These are phyloP conservation scores for Russula vinacea DNA, from an alignment of 768 basidiomycete genomes.

Conservation along the genomic window DNA sequence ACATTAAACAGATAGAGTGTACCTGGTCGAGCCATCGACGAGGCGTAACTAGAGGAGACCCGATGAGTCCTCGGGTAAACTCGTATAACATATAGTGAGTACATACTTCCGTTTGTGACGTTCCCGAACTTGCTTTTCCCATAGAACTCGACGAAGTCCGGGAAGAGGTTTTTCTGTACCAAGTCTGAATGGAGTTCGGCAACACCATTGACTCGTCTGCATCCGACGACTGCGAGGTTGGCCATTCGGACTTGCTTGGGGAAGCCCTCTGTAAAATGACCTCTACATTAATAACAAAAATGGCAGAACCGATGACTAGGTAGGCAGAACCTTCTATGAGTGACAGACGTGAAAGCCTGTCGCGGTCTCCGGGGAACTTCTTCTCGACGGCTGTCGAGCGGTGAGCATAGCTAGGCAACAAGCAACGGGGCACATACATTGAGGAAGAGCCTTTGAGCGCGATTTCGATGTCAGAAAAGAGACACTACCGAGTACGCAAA, in stretches of 20 bases:
- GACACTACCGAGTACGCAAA: neutral
- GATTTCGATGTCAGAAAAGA: slow-evolving; percentile 7
- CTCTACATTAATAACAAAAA: neutral
- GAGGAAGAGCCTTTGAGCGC: slow-evolving; percentile 56
- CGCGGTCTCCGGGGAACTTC: slow-evolving; percentile 85
- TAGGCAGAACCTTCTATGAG: slow-evolving; percentile 72
- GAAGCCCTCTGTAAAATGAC: slow-evolving; percentile 58
- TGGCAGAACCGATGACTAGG: neutral
- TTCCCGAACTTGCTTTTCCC: slow-evolving; percentile 88
- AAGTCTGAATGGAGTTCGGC: slow-evolving; percentile 94
- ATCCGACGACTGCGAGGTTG: slow-evolving; percentile 84
- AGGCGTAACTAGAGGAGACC: slow-evolving; percentile 65
- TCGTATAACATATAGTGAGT: neutral
- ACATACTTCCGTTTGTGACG: slow-evolving; percentile 87
- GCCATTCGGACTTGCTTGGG: slow-evolving; percentile 91
- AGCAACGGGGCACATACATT: slow-evolving; percentile 45
- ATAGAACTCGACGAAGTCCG: slow-evolving; percentile 92
- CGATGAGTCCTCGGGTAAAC: neutral
- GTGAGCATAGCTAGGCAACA: slow-evolving; percentile 3
- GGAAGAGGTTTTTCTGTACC: slow-evolving; percentile 76
- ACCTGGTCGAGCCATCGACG: slow-evolving; percentile 89
- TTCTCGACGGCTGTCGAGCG: slow-evolving; percentile 67
- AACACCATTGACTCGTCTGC: slow-evolving; percentile 90
- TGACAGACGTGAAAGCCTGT: slow-evolving; percentile 79
- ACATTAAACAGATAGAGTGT: neutral